phyloP scores from a whole-genome alignment of 805 yeast species.

The Schizosaccharomyces cryophilus region DNA sequence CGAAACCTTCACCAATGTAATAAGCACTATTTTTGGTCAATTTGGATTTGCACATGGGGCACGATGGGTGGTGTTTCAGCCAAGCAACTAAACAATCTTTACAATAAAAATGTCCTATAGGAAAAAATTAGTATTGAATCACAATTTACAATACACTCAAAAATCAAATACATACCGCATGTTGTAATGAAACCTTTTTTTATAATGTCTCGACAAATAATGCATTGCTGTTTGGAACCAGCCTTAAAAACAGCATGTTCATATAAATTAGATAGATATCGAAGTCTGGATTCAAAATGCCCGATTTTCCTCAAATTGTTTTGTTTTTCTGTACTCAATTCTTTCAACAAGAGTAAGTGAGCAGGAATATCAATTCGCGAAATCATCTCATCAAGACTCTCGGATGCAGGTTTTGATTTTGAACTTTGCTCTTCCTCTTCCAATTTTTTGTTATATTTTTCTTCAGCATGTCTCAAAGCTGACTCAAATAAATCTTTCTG shows the following conservation, averaged over 20 bases:
- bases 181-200: slow-evolving; percentile 55
- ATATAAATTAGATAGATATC: slow-evolving; percentile 25
- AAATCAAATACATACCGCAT: slow-evolving; percentile 24
- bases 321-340: slow-evolving; percentile 8
- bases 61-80: slow-evolving; percentile 30
- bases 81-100: slow-evolving; percentile 48
- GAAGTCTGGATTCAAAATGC: slow-evolving; percentile 19
- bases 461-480: too few relatives aligned
- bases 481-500: too few relatives aligned
- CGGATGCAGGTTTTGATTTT: too few relatives aligned
- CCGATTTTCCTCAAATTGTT: slow-evolving; percentile 7
- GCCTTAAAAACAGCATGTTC: slow-evolving; percentile 10
- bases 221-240: slow-evolving; percentile 30
- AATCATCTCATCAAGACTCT: too few relatives aligned
- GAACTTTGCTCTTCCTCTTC: too few relatives aligned
- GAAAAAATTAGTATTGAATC: too few relatives aligned
- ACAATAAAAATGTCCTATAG: slow-evolving; percentile 54
- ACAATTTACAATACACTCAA: background rate
- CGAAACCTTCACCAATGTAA: slow-evolving; percentile 20
- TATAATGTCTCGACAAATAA: slow-evolving; percentile 53
- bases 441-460: too few relatives aligned
- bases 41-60: slow-evolving; percentile 60
- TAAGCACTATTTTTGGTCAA: slow-evolving; percentile 32
- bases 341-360: slow-evolving; percentile 4
- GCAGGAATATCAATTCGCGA: background rate